Conservation (phyloP, 75 land plant species). For the Sequoiadendron giganteum region DNA sequence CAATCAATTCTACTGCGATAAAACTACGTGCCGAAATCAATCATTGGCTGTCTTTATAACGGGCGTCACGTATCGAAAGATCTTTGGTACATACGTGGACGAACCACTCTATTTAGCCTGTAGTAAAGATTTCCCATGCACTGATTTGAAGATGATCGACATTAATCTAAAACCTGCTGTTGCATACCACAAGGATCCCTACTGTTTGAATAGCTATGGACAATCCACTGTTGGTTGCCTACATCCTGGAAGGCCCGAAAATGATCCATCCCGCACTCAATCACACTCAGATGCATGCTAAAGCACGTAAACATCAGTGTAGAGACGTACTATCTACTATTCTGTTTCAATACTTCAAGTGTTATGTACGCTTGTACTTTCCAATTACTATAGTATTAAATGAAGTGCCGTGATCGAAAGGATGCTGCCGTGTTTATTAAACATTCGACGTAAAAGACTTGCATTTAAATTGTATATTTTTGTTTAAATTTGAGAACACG, state of each 20-base stretch:
- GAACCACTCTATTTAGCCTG: conserved; percentile 66
- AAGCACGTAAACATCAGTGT: too few species aligned
- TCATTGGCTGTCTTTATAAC: conserved; percentile 59
- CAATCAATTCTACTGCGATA: conserved; percentile 73
- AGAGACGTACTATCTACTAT: too few species aligned
- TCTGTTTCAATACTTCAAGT: too few species aligned
- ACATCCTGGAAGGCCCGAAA: neutral
- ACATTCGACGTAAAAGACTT: too few species aligned
- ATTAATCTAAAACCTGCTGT: conserved; percentile 40
- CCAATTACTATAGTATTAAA: too few species aligned
- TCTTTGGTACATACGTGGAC: conserved; percentile 57
- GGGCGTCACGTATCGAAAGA: conserved; percentile 31
- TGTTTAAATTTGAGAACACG: too few species aligned
- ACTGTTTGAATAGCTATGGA: conserved; percentile 74
- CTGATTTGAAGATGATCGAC: conserved; percentile 35
- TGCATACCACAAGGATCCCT: neutral
- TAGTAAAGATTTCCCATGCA: conserved; percentile 73
- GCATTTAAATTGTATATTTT: too few species aligned
- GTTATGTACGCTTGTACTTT: too few species aligned
- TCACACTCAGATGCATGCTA: neutral
- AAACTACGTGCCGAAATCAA: conserved; percentile 49
- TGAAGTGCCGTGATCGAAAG: too few species aligned
- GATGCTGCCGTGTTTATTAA: too few species aligned
- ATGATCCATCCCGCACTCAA: neutral
- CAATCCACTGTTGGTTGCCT: conserved; percentile 39